These are phyloP conservation scores for Clavariopsis aquatica DNA, from an alignment of 495 filamentous ascomycete genomes.

Conservation along the genomic window DNA sequence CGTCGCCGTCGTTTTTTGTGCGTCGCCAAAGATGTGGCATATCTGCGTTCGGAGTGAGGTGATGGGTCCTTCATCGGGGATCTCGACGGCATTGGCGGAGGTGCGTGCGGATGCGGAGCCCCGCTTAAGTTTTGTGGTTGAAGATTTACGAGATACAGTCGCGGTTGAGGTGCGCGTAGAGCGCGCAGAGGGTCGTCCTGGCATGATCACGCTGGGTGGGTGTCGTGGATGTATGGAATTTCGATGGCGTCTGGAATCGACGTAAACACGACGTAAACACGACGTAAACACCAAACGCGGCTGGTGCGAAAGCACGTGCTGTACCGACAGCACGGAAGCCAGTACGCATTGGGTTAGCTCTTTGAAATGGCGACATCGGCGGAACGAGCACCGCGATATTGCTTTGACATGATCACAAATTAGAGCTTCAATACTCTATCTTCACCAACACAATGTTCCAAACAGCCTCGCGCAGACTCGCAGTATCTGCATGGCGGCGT, in stretches of 20 bases:
- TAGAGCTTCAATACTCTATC: background rate
- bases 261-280: background rate
- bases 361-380: constrained; percentile 23
- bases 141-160: constrained; percentile 43
- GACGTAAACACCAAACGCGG: background rate
- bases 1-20: constrained; percentile 81
- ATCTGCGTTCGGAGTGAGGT: constrained; percentile 74
- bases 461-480: constrained; percentile 57
- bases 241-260: constrained; percentile 11
- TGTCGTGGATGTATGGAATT: constrained; percentile 7
- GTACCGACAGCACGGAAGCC: background rate
- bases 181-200: constrained; percentile 45
- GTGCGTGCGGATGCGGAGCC: constrained; percentile 52
- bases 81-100: constrained; percentile 63
- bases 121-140: constrained; percentile 40
- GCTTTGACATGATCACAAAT: background rate
- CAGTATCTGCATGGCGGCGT: constrained; percentile 56
- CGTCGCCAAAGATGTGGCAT: constrained; percentile 78
- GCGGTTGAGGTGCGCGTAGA: constrained; percentile 30
- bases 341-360: background rate
- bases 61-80: constrained; percentile 71
- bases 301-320: constrained; percentile 16
- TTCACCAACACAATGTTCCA: constrained; percentile 55
- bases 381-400: background rate
- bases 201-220: constrained; percentile 40